phyloP scores from a whole-genome alignment of 805 yeast genomes.

The Candida corydali region DNA sequence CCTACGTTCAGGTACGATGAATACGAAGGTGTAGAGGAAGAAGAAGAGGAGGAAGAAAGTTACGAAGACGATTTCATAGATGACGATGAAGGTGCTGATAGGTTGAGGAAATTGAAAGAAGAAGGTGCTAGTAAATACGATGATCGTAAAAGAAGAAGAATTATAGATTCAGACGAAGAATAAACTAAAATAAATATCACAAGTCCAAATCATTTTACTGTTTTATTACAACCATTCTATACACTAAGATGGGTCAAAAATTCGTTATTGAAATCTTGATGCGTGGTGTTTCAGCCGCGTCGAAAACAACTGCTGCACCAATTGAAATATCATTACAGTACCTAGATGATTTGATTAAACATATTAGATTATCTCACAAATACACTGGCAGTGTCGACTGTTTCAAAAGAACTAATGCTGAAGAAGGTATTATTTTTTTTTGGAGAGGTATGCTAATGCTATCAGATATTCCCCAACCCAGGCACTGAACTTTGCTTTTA shows the following conservation, averaged over 20 bases:
- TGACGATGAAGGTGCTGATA: slow-evolving; percentile 50
- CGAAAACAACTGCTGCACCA: slow-evolving; percentile 97
- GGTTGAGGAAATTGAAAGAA: slow-evolving; percentile 50
- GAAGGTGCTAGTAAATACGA: slow-evolving; percentile 54
- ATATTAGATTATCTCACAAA: slow-evolving; percentile 84
- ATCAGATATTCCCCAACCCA: slow-evolving; percentile 99
- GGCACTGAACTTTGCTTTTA: slow-evolving; percentile 97
- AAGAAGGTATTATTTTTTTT: slow-evolving; percentile 89
- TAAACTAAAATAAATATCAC: neutral
- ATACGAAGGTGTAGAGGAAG: slow-evolving; percentile 30
- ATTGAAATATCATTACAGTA: slow-evolving; percentile 94
- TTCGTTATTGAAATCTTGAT: slow-evolving; percentile 60
- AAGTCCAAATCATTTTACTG: slow-evolving; percentile 6
- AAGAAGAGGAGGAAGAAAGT: slow-evolving; percentile 42
- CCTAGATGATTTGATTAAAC: slow-evolving; percentile 98
- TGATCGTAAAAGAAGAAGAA: slow-evolving; percentile 44
- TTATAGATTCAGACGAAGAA: slow-evolving; percentile 46
- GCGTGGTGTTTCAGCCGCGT: slow-evolving; percentile 99
- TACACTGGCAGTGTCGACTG: slow-evolving; percentile 92
- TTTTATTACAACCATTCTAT: slow-evolving; percentile 7
- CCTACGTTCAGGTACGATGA: slow-evolving; percentile 23
- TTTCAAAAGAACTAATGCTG: slow-evolving; percentile 90
- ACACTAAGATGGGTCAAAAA: slow-evolving; percentile 14
- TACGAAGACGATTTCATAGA: slow-evolving; percentile 38
- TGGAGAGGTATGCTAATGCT: slow-evolving; percentile 99